phyloP scores from a whole-genome alignment of 1,139 yeast species.

The Wickerhamomyces sp. region DNA sequence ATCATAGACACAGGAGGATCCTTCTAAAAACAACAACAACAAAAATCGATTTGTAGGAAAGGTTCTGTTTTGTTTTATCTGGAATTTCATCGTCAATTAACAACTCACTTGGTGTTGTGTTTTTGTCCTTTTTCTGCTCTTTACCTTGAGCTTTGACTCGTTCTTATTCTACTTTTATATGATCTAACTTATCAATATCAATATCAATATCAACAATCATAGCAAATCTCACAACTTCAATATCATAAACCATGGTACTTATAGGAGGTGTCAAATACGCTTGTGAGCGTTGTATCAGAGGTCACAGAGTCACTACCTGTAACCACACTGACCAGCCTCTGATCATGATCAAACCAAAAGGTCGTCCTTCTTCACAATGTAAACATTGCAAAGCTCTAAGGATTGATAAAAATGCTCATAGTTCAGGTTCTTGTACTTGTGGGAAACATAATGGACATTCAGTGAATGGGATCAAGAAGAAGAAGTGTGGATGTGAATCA shows the following conservation, averaged over 20 bases:
- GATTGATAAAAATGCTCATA: constrained; percentile 61
- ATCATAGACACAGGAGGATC: no score
- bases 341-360: constrained; percentile 92
- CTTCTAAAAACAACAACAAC: no score
- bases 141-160: no score
- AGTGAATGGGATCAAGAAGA: constrained; percentile 30
- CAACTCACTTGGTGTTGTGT: no score
- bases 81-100: no score
- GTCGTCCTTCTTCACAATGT: constrained; percentile 92
- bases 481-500: constrained; percentile 53
- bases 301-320: constrained; percentile 92
- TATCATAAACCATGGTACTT: constrained; percentile 63
- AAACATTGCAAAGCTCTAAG: constrained; percentile 80
- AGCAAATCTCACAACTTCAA: background rate
- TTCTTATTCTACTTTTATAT: background rate
- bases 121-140: no score
- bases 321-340: constrained; percentile 87
- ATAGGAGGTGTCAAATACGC: constrained; percentile 93
- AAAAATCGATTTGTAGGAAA: no score
- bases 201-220: no score
- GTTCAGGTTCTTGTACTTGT: constrained; percentile 62
- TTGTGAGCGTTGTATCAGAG: constrained; percentile 92
- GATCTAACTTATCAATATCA: no score
- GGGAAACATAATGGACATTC: constrained; percentile 44
- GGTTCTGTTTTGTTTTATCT: no score